Evolutionary conservation across 768 basidiomycete species (phyloP), one percentile per base, ranked within the genome.

Genomic region (Trametes gibbosa): DNA sequence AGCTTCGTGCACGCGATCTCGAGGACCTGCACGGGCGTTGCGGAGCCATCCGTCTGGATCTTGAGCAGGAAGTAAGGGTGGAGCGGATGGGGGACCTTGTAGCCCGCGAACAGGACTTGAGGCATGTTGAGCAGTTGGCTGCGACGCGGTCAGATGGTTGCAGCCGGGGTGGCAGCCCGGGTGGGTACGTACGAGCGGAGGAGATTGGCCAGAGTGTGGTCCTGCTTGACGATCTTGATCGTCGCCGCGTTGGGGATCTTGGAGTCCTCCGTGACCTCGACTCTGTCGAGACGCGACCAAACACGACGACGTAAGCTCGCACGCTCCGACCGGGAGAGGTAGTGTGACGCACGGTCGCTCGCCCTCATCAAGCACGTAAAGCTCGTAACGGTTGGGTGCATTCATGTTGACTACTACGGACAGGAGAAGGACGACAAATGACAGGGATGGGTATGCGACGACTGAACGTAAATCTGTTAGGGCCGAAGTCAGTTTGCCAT

Each of bases 191-290:
- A 95, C 94, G 91, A 85, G 69, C 97, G 86, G n/a, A 99, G 79
- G 90, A 98, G 92, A 76, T 95, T 95, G 9, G 86, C 96, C 6
- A 98, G 76, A 0, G 97, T 99, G 70, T 98, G 97, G 70, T 98
- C 97, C 71, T 99, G 96, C 76, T 98, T 98, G 60, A 92, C 80
- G 66, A 99, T 80, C 66, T 92, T 93, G 63, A 99, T 85, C 0
- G 95, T 96, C 17, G 96, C 96, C 1, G 97, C 95, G 68, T 98
- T 97, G 0, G 95, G 95, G 61, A 98, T 93, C 77, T 97, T 98
- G 43, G 93, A 95, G 75, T 99, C 97, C 74, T 98, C 95, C 0
- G 82, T 84, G 43, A 98, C 80, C 67, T 94, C 91, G 56, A 98
- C 85, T 45, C 95, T 98, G 69, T 23, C 2, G 2, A 8, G 29